These are phyloP conservation scores for Paraglomus brasilianum DNA, from an alignment of 192 early-diverging fungal genomes.

Conservation along the genomic window DNA sequence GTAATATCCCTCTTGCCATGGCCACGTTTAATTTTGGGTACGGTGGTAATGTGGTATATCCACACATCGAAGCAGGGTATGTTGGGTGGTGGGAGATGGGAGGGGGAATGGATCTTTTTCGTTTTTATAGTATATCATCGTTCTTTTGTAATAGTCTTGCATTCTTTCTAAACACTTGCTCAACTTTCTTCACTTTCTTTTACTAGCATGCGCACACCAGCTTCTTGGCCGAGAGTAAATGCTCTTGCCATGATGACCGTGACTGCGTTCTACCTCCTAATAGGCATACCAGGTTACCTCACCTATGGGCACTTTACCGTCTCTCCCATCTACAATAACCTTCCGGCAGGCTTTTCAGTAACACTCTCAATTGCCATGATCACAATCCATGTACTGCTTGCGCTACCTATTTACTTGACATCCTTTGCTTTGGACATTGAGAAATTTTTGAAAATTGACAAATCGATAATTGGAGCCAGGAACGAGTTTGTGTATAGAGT, in stretches of 20 bases:
- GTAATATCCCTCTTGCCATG: conserved; percentile 60
- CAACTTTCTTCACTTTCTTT: background rate
- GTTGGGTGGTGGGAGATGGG: background rate
- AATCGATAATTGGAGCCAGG: conserved; percentile 34
- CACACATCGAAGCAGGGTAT: conserved; percentile 60
- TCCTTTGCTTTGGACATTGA: conserved; percentile 65
- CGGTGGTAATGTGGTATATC: conserved; percentile 70
- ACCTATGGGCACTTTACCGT: conserved; percentile 56
- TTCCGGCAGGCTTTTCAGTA: conserved; percentile 50
- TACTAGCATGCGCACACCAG: conserved; percentile 55
- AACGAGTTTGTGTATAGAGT: conserved; percentile 46
- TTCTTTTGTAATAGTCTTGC: background rate
- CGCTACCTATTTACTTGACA: conserved; percentile 63
- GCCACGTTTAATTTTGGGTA: conserved; percentile 68
- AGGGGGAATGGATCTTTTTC: too few relatives aligned
- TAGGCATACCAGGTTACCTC: conserved; percentile 60
- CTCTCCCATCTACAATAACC: conserved; percentile 58
- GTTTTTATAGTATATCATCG: too few relatives aligned
- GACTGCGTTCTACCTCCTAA: conserved; percentile 60
- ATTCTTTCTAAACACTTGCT: background rate
- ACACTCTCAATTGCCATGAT: conserved; percentile 59
- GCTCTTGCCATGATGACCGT: conserved; percentile 52
- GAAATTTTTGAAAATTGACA: conserved; percentile 47
- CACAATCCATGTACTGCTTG: conserved; percentile 63
- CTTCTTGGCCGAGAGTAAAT: conserved; percentile 56